Base-by-base conservation (phyloP, 1,284 basidiomycete species). In the Tilletiopsis washingtonensis region DNA sequence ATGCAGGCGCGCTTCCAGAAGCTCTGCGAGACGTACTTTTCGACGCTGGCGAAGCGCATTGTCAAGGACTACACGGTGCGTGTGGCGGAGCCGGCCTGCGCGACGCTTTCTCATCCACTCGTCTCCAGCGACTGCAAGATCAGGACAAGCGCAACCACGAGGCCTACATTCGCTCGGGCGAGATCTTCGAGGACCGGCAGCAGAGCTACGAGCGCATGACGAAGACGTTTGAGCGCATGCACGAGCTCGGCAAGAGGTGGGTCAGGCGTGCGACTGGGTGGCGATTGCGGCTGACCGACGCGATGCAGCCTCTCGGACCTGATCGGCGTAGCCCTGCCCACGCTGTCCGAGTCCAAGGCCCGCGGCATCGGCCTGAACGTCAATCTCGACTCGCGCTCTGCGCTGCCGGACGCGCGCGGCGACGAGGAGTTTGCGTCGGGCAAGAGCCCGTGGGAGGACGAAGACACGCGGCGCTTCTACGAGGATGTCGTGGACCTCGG, bases 191-290 rank as follows among this genome's bases (percentile, higher is more conserved):
- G 72, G 94, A 99, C 74, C 83, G 94, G 17, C 91, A 97, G 73
- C 91, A 98, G 74, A 88, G 86, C 12, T 98, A 97, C 73, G 94
- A 99, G 77, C 91, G 90, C 76, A 91, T 96, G 86, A 89, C 90
- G 12, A 91, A 88, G 73, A 81, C 83, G 29, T 94, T 96, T 64
- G 93, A 98, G 75, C 88, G 91, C 54, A 76, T 96, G 15, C 58
- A 67, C 20, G 58, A 68, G 14, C 55, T 54, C 40, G 54, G 56
- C 9, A 51, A 60, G n/a, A 44, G 51, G 12, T 51, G 17, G 11
- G 40, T 50, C 17, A 15, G 51, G 90, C n/a, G n/a, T n/a, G n/a
- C n/a, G n/a, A n/a, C n/a, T n/a, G n/a, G n/a, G n/a, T n/a, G n/a
- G n/a, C n/a, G n/a, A n/a, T n/a, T n/a, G n/a, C n/a, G n/a, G n/a